Evolutionary conservation across 2,329 filamentous ascomycete species (phyloP).

Genomic region (Penicillium sp.): DNA sequence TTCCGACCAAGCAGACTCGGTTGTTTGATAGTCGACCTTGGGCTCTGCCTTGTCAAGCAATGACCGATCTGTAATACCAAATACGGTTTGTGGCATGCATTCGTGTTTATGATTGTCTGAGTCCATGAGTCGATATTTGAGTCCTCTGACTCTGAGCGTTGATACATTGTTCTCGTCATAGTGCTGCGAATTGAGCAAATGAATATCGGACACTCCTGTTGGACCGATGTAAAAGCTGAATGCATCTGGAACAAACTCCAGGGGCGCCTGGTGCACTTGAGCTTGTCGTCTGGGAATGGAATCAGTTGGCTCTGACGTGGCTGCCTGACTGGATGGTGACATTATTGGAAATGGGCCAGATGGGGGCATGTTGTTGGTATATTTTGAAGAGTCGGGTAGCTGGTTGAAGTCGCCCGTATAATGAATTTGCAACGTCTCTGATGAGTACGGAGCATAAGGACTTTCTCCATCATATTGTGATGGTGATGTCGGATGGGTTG

Average conservation of each 20-base stretch:
- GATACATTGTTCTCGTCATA: background rate
- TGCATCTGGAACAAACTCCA: slow-evolving; percentile 1
- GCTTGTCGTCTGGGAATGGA: background rate
- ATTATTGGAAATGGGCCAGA: too few relatives aligned
- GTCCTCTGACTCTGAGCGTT: background rate
- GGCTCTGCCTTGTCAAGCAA: slow-evolving; percentile 5
- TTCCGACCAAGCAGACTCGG: slow-evolving; percentile 4
- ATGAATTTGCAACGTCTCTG: too few relatives aligned
- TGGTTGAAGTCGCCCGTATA: too few relatives aligned
- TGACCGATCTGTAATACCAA: slow-evolving; percentile 1
- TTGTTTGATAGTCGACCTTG: slow-evolving; percentile 2
- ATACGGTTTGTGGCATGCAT: background rate
- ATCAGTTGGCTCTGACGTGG: background rate
- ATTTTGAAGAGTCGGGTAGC: too few relatives aligned
- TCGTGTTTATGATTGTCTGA: background rate
- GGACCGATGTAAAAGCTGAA: slow-evolving; percentile 4
- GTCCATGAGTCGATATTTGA: slow-evolving; percentile 3
- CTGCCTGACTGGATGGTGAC: too few relatives aligned
- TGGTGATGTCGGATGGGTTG: too few relatives aligned
- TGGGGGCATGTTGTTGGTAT: too few relatives aligned
- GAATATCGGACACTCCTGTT: background rate
- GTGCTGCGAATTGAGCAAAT: background rate
- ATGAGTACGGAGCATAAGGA: too few relatives aligned
- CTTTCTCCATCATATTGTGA: too few relatives aligned
- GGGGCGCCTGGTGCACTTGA: background rate